These are phyloP conservation scores for Podaxis sp. DNA, from an alignment of 768 basidiomycete species.

Conservation along the genomic window DNA sequence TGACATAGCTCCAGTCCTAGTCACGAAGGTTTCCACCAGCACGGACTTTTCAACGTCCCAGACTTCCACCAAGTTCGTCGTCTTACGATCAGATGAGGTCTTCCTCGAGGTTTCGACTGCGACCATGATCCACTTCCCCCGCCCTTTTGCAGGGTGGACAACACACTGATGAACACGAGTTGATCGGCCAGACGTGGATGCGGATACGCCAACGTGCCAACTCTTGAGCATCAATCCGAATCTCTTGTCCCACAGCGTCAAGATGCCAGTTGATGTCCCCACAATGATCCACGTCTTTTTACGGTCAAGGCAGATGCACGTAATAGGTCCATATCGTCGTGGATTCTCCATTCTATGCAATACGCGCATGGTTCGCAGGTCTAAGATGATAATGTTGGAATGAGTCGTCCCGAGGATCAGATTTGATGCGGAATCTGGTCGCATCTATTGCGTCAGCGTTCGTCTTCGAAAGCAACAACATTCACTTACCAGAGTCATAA, in stretches of 20 bases:
- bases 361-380: slow-evolving; percentile 81
- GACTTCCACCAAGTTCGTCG: slow-evolving; percentile 53
- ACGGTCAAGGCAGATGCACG: slow-evolving; percentile 79
- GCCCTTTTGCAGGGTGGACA: slow-evolving; percentile 84
- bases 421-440: slow-evolving; percentile 66
- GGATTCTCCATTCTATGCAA: slow-evolving; percentile 82
- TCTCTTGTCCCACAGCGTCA: slow-evolving; percentile 93
- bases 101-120: slow-evolving; percentile 59
- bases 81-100: slow-evolving; percentile 45
- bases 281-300: slow-evolving; percentile 87
- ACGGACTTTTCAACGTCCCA: slow-evolving; percentile 88
- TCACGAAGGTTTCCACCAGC: slow-evolving; percentile 78
- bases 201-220: slow-evolving; percentile 72
- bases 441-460: not conserved
- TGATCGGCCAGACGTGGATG: slow-evolving; percentile 39
- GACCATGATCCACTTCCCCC: slow-evolving; percentile 89
- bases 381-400: slow-evolving; percentile 70
- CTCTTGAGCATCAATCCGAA: slow-evolving; percentile 88
- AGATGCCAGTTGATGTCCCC: slow-evolving; percentile 80
- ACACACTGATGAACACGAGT: slow-evolving; percentile 70
- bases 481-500: slow-evolving; percentile 31
- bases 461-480: not conserved
- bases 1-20: slow-evolving; percentile 44
- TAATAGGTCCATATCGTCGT: slow-evolving; percentile 82
- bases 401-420: slow-evolving; percentile 86